phyloP scores from a whole-genome alignment of 257 asterid species.

The Ocimum tenuiflorum region DNA sequence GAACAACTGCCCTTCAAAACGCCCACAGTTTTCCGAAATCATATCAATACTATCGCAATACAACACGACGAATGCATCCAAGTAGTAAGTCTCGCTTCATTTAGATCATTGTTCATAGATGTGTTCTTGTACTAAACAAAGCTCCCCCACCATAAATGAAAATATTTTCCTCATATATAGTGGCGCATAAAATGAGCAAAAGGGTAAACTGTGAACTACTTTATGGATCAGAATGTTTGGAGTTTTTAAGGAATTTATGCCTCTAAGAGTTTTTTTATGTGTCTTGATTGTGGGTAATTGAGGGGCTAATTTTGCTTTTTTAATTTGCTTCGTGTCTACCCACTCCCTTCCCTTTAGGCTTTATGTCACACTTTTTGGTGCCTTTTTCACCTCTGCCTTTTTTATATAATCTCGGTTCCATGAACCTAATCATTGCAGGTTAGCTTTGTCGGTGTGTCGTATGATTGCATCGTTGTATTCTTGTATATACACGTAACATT shows the following conservation, averaged over 20 bases:
- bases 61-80: slow-evolving; percentile 26
- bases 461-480: too few relatives aligned
- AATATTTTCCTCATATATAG: slow-evolving; percentile 5
- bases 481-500: not conserved
- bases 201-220: slow-evolving; percentile 9
- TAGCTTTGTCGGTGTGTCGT: too few relatives aligned
- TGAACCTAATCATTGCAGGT: too few relatives aligned
- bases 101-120: slow-evolving; percentile 11
- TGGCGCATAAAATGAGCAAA: slow-evolving; percentile 10
- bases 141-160: slow-evolving; percentile 17
- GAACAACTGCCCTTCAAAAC: slow-evolving; percentile 78
- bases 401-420: not conserved
- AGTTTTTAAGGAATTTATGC: slow-evolving; percentile 12
- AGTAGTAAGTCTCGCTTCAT: slow-evolving; percentile 34
- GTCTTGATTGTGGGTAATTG: slow-evolving; percentile 32
- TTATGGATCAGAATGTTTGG: slow-evolving; percentile 19
- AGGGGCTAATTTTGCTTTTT: slow-evolving; percentile 27
- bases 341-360: slow-evolving; percentile 9
- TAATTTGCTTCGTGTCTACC: slow-evolving; percentile 23
- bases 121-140: slow-evolving; percentile 15
- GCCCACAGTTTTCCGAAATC: slow-evolving; percentile 82
- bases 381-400: not conserved
- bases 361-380: slow-evolving; percentile 16
- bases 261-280: slow-evolving; percentile 19
- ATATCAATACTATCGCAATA: slow-evolving; percentile 41